A percentile compares a stretch with the other conserved stretches of the same genome.
phyloP scores from a whole-genome alignment of 164 flowering plant species.

The Malania oleifera region DNA sequence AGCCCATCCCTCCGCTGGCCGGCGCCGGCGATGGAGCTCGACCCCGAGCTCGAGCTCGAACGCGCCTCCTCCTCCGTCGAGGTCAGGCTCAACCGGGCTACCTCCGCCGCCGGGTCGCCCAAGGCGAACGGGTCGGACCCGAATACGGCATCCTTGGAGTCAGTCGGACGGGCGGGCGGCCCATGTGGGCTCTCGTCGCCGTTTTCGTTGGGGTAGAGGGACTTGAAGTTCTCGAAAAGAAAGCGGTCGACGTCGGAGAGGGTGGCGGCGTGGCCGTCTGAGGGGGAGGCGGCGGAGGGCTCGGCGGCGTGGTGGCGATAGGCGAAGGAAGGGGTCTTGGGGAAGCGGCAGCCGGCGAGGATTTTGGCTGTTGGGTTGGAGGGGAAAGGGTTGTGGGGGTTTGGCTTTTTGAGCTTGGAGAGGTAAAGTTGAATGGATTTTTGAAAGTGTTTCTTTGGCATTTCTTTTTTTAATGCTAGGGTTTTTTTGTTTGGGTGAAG shows the following conservation, averaged over 20 bases:
- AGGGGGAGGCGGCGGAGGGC: background rate
- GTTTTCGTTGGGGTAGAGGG: constrained; percentile 37
- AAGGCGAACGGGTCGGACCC: no score
- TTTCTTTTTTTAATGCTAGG: no score
- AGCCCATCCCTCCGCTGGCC: background rate
- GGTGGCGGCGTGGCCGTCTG: constrained; percentile 36
- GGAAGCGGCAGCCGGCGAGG: constrained; percentile 52
- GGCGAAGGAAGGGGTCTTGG: constrained; percentile 57
- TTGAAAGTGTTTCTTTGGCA: constrained; percentile 43
- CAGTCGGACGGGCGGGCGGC: no score
- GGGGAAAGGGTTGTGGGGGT: constrained; percentile 16
- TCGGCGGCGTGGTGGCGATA: constrained; percentile 8
- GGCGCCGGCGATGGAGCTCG: constrained; percentile 1
- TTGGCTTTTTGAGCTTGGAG: constrained; percentile 47
- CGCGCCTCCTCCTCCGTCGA: constrained; percentile 13
- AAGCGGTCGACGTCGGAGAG: constrained; percentile 64
- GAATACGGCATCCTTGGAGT: no score
- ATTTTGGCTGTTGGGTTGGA: constrained; percentile 31
- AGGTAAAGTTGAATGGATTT: constrained; percentile 48
- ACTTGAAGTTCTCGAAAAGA: constrained; percentile 63
- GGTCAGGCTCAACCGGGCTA: constrained; percentile 12
- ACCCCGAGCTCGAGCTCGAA: constrained; percentile 8
- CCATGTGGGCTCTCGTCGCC: constrained; percentile 10
- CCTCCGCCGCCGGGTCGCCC: no score
- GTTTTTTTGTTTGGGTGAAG: no score